Conservation (phyloP, 495 filamentous ascomycete species). For the Usnea hakonensis region DNA sequence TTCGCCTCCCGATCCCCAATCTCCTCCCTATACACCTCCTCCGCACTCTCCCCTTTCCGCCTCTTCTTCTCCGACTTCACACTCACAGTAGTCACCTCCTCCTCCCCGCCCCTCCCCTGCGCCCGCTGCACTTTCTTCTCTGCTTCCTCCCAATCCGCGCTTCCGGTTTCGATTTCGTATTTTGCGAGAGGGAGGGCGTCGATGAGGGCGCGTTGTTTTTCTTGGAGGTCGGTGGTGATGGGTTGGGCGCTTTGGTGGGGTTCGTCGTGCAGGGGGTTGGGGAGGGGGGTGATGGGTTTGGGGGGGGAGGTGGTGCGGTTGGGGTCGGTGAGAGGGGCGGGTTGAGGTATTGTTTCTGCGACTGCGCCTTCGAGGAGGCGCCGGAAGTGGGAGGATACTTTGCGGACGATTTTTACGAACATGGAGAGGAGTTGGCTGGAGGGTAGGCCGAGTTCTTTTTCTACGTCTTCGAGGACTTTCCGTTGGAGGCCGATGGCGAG, state of each 20-base stretch:
- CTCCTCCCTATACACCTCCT: slow-evolving; percentile 49
- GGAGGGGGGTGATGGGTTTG: slow-evolving; percentile 53
- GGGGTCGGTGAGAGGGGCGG: slow-evolving; percentile 45
- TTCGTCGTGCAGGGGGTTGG: slow-evolving; percentile 73
- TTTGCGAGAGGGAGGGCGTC: slow-evolving; percentile 80
- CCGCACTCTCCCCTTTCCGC: slow-evolving; percentile 48
- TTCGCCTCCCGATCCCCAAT: slow-evolving; percentile 44
- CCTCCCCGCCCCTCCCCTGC: slow-evolving; percentile 23
- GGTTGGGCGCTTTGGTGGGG: slow-evolving; percentile 76
- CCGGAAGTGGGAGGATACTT: slow-evolving; percentile 70
- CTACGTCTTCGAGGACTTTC: slow-evolving; percentile 73
- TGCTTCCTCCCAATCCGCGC: slow-evolving; percentile 69
- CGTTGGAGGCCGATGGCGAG: slow-evolving; percentile 83
- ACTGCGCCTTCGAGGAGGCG: slow-evolving; percentile 66
- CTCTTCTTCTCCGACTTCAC: slow-evolving; percentile 50
- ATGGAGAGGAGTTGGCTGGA: slow-evolving; percentile 82
- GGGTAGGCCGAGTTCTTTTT: slow-evolving; percentile 68
- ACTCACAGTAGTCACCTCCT: too few species aligned
- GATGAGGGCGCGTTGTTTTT: slow-evolving; percentile 77
- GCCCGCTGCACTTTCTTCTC: slow-evolving; percentile 61
- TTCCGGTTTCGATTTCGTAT: slow-evolving; percentile 71
- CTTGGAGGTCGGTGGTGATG: slow-evolving; percentile 57
- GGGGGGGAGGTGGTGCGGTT: slow-evolving; percentile 52
- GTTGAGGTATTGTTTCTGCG: slow-evolving; percentile 57
- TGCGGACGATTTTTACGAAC: slow-evolving; percentile 92